Evolutionary conservation across 257 asterid genomes (phyloP), one percentile per base, ranked within the genome.

Genomic region (Mentha longifolia): DNA sequence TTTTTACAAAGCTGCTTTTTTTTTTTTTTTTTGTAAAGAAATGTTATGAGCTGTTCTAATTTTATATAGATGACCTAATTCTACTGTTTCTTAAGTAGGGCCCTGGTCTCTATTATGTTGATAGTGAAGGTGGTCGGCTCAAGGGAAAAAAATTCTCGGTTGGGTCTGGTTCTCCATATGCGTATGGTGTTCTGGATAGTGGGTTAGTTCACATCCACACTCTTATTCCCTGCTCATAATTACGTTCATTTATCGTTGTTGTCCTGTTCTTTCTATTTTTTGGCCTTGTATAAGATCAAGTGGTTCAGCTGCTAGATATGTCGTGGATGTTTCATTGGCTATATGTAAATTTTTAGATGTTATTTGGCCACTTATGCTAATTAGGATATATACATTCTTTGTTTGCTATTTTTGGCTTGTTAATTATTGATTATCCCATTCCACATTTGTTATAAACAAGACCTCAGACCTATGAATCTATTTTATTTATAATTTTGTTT

Each of bases 161-260:
- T 66, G 99, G 99, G 35, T 94, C 99, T 78, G 99, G 99, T 79
- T 91, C 97, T 37, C 98, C 97, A 7, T 94, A 91, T 81, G 99
- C 97, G 56, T 94, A 91, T 80, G 97, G 97, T 78, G 93, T 89
- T 78, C 73, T 94, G 76, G 99, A 91, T 78, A 88, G 89, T 47
- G 97, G 97, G 99, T 94, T 25, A 8, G 90, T 85, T 78, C 68
- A 56, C 68, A 14, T 55, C 22, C 56, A 37, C 56, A 43, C 68
- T 19, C 12, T 7, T 62, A 17, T 11, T 19, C 52, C 13, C 54
- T 19, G 41, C 50, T 62, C 39, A 11, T 42, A 41, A 35, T 35
- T 35, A 5, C 25, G 0, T 31, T 15, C n/a, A 45, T 12, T 20
- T 54, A 31, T 31, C 4, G 33, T 56, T 25, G n/a, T 25, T 28